Conservation (phyloP, 805 yeast species). For the Candida orba region DNA sequence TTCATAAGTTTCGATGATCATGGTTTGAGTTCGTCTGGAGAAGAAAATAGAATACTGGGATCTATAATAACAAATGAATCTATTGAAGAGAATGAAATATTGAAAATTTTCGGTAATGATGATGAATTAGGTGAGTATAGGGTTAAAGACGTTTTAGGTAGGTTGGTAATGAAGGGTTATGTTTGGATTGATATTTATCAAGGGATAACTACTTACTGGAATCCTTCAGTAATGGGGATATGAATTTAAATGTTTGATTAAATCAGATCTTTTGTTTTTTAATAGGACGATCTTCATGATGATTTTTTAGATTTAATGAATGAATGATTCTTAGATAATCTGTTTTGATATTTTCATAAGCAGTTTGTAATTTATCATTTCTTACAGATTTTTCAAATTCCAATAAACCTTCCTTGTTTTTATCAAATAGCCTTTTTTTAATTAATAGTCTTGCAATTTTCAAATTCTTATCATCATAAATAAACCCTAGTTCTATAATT, state of each 20-base stretch:
- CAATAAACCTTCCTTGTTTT: conserved; percentile 71
- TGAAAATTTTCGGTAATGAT: neutral
- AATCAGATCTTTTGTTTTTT: conserved; percentile 14
- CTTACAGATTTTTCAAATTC: conserved; percentile 59
- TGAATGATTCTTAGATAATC: conserved; percentile 57
- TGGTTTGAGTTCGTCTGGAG: conserved; percentile 3
- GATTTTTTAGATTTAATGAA: conserved; percentile 13
- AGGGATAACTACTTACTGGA: conserved; percentile 8
- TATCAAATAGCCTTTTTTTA: conserved; percentile 66
- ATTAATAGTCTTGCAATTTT: conserved; percentile 45
- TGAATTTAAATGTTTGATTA: conserved; percentile 1
- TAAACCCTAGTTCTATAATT: conserved; percentile 65
- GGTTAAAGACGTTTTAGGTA: conserved; percentile 1
- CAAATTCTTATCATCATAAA: conserved; percentile 30
- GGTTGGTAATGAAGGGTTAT: conserved; percentile 9
- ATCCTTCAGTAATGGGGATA: conserved; percentile 6
- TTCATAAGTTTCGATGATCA: conserved; percentile 7
- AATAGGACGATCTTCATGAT: conserved; percentile 5
- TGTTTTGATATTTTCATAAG: conserved; percentile 59
- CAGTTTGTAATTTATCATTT: conserved; percentile 66
- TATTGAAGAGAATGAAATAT: neutral
- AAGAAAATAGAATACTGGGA: conserved; percentile 3
- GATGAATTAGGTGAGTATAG: conserved; percentile 1
- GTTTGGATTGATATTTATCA: conserved; percentile 6
- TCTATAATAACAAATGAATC: conserved; percentile 3